phyloP scores from a whole-genome alignment of 164 flowering plant genomes.

The Dillenia turbinata region DNA sequence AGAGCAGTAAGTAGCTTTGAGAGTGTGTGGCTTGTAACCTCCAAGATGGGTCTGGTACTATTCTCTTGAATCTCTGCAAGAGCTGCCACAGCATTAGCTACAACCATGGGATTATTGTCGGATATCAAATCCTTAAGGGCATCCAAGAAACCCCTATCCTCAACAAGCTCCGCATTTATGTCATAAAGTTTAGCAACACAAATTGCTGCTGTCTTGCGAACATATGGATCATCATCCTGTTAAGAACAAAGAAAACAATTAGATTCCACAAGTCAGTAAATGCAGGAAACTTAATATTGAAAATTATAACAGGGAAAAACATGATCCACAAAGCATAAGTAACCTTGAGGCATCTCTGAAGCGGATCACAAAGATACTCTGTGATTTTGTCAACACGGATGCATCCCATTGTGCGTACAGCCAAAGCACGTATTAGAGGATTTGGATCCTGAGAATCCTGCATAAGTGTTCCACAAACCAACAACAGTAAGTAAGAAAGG shows the following conservation, averaged over 20 bases:
- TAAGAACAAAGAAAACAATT: constrained; percentile 6
- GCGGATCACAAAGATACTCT: constrained; percentile 97
- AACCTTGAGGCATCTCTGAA: constrained; percentile 98
- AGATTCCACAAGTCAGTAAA: constrained; percentile 1
- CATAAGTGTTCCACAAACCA: constrained; percentile 9
- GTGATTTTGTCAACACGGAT: constrained; percentile 99
- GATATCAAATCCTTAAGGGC: constrained; percentile 96
- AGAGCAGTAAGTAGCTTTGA: constrained; percentile 96
- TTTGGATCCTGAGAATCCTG: constrained; percentile 99
- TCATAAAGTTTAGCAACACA: constrained; percentile 99
- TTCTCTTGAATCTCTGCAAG: constrained; percentile 97
- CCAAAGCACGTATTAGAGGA: constrained; percentile 96
- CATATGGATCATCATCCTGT: constrained; percentile 99
- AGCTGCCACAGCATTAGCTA: constrained; percentile 99
- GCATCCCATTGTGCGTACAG: constrained; percentile 99
- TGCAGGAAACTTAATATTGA: too few species aligned
- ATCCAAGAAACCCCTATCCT: constrained; percentile 95
- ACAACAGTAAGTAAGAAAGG: not conserved
- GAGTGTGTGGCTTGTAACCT: constrained; percentile 81
- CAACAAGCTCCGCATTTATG: constrained; percentile 98
- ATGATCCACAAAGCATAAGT: too few species aligned
- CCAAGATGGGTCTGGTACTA: constrained; percentile 79
- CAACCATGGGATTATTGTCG: constrained; percentile 99
- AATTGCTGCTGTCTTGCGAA: constrained; percentile 97
- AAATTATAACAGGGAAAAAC: too few species aligned